Evolutionary conservation across 768 basidiomycete species (phyloP), one percentile per base, ranked within the genome.

Genomic region (Collybia sp.): DNA sequence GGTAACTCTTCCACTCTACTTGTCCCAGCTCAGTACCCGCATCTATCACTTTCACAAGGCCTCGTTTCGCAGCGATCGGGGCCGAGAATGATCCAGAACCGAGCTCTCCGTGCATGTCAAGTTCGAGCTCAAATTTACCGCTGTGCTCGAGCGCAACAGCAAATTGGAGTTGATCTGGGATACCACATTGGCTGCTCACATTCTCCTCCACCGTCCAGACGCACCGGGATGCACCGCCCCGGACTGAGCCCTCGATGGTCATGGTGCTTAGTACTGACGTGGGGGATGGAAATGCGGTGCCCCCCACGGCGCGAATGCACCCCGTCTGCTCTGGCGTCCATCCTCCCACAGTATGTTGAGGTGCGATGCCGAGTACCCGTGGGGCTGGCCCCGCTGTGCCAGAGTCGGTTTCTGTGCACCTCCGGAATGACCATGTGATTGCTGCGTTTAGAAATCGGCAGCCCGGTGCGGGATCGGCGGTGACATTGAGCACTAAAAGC

Each of bases 321-420:
- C n/a, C 52, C 10, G 55, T 50, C 46, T 56, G 55, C 40, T 58
- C 58, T 41, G 54, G 51, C n/a, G 58, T 57, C 58, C 58, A 57
- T 20, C 55, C 58, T 13, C 58, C 58, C 33, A 53, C 48, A 33
- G 53, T 57, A 36, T 58, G 53, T 31, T 52, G 53, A 1, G 58
- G 58, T 6, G 58, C 55, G 17, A 57, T 43, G 0, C 45, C 31
- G 17, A 53, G 12, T 6, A 59, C 35, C 17, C 35, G 3, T n/a
- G 35, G 35, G 17, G n/a, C 35, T 38, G 8, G 12, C 19, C n/a
- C 12, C 11, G 17, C 19, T 10, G 15, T 37, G 13, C 3, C 25
- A 25, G 33, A 30, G 8, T 25, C 25, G 25, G 25, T 25, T 4
- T 25, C 25, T 25, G 25, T 8, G 8, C 25, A 25, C 25, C 25